Evolutionary conservation across 306 rosid genomes (phyloP).

Genomic region (Lathyrus oleraceus): DNA sequence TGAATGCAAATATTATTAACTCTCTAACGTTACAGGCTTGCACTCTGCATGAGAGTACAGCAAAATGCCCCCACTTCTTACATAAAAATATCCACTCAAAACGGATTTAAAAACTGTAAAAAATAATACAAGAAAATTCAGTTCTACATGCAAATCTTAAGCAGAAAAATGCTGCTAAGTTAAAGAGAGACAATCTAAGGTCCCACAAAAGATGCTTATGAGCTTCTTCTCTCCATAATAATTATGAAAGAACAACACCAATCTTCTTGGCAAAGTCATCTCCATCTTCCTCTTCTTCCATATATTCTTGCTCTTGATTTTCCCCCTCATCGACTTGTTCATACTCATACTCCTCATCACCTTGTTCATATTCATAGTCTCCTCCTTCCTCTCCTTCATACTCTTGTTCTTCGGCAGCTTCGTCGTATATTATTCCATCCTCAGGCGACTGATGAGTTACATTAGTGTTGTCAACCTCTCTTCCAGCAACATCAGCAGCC

Average conservation of each 20-base stretch:
- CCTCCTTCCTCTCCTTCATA: constrained; percentile 69
- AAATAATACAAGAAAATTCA: constrained; percentile 43
- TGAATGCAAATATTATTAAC: constrained; percentile 37
- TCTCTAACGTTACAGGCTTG: constrained; percentile 53
- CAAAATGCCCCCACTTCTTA: constrained; percentile 62
- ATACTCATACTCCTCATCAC: constrained; percentile 66
- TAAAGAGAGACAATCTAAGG: constrained; percentile 42
- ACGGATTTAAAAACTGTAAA: constrained; percentile 49
- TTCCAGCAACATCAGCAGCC: background rate
- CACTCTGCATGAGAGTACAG: constrained; percentile 60
- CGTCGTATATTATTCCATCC: constrained; percentile 65
- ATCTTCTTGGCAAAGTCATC: constrained; percentile 98
- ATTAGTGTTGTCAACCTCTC: constrained; percentile 34
- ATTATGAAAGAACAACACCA: constrained; percentile 68
- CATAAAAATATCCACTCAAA: constrained; percentile 61
- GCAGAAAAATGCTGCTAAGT: constrained; percentile 54
- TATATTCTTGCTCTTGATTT: constrained; percentile 64
- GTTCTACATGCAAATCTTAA: constrained; percentile 50
- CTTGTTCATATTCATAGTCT: constrained; percentile 79
- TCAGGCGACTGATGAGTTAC: constrained; percentile 47
- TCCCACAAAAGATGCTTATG: constrained; percentile 23
- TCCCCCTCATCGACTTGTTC: constrained; percentile 65
- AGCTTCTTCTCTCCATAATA: constrained; percentile 25
- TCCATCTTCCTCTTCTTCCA: constrained; percentile 73
- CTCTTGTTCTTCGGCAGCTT: constrained; percentile 59